Evolutionary conservation across 2,329 filamentous ascomycete species (phyloP).

Genomic region (Talaromyces albobiverticillius): DNA sequence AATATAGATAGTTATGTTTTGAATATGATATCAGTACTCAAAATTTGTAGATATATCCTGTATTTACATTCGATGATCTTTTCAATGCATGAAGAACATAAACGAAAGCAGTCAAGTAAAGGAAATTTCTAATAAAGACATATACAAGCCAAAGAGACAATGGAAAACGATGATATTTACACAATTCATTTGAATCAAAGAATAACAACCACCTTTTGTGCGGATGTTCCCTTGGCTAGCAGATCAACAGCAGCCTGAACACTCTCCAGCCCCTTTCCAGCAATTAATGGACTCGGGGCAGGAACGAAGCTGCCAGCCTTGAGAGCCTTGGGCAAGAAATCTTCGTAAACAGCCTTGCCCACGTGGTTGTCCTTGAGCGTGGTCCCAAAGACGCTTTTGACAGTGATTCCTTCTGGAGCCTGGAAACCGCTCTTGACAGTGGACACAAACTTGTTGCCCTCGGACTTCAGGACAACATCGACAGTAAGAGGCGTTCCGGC

Average conservation of each 20-base stretch:
- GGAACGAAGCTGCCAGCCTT: conserved; percentile 33
- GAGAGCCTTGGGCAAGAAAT: conserved; percentile 40
- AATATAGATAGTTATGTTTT: too few species aligned
- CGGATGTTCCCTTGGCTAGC: conserved; percentile 40
- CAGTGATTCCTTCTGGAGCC: neutral
- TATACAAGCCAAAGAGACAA: too few species aligned
- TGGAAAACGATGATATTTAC: too few species aligned
- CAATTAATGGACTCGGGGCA: conserved; percentile 38
- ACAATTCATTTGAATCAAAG: neutral
- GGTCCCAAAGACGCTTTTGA: neutral
- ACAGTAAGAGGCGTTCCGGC: neutral
- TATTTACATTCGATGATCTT: too few species aligned
- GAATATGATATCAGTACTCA: too few species aligned
- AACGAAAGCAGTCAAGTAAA: too few species aligned
- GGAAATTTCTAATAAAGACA: too few species aligned
- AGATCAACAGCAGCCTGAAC: conserved; percentile 42
- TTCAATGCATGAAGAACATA: too few species aligned
- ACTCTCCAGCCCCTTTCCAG: conserved; percentile 41
- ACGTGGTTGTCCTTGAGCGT: neutral
- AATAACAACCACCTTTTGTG: conserved; percentile 43
- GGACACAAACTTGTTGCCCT: neutral
- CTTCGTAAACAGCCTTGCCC: conserved; percentile 21
- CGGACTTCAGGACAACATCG: neutral
- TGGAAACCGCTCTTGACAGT: neutral
- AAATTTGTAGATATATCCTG: too few species aligned